Base-by-base conservation (phyloP, 192 early-diverging fungal genomes). In the Coemansia sp. region DNA sequence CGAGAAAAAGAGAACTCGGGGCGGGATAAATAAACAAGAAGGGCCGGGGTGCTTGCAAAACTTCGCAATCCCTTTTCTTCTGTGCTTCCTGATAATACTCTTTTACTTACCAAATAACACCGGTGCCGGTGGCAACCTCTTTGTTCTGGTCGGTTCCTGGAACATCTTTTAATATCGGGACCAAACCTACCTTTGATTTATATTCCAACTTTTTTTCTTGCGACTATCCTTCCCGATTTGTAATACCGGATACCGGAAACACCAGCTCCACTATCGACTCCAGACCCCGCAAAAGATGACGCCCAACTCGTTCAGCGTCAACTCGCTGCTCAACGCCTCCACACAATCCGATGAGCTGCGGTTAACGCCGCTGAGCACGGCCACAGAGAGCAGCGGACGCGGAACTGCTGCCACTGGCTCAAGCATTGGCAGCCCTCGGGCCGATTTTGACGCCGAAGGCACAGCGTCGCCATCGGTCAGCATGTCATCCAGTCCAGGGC, bases 321-420 rank as follows among this genome's bases (percentile, higher is more conserved):
- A 58, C 59, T 68, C 73, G 45, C 63, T 74, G 73, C 66, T 74
- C 22, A 74, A 74, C 60, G 35, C 47, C 35, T 45, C 59, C 5
- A 11, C 62, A 27, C 62, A 10, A 6, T 18, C 13, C 54, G 39
- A 47, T 16, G 39, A 32, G 9, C 4, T 4, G 41, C 39, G 39
- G 24, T 13, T 32, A 23, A 55, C 62, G 23, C 54, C 62, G 18
- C 16, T 18, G 26, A 47, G 53, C 24, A n/a, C 53, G 14, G 19
- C 18, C 26, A 64, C 62, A 23, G 62, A 64, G 4, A 32, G 39
- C 62, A 64, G 62, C 51, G 39, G 24, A 14, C 41, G 14, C 20
- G 12, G 53, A 16, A 54, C 62, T 3, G 52, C 23, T 4, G 35
- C 29, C 5, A 20, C 48, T 16, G 18, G n/a, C 48, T 64, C 62